Evolutionary conservation across 2,329 filamentous ascomycete genomes (phyloP).

Genomic region (Pseudogymnoascus destructans): DNA sequence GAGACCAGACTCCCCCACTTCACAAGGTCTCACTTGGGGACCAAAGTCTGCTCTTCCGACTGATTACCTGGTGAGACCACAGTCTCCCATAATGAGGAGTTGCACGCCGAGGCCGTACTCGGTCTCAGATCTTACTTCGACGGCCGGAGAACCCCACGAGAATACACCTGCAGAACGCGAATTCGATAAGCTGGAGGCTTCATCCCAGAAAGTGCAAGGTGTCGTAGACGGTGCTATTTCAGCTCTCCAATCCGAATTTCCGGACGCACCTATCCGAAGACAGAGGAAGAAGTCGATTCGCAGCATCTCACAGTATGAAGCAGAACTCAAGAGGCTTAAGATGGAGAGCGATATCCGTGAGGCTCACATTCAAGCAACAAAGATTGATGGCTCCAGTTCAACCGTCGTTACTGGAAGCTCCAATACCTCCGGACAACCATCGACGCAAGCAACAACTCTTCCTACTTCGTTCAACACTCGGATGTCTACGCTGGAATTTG

Average conservation of each 20-base stretch:
- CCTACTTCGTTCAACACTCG: neutral
- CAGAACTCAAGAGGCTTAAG: neutral
- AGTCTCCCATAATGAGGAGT: neutral
- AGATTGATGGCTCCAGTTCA: neutral
- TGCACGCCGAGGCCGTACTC: constrained; percentile 4
- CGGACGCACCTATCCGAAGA: neutral
- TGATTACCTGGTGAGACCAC: neutral
- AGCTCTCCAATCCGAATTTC: neutral
- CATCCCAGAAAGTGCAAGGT: neutral
- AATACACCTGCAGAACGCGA: neutral
- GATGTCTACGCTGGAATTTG: neutral
- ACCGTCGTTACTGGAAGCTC: neutral
- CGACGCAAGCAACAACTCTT: neutral
- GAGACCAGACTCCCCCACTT: neutral
- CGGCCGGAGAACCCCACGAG: neutral
- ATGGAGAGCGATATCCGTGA: neutral
- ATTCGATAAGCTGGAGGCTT: too few relatives aligned
- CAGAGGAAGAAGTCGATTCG: neutral
- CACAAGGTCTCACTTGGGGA: neutral
- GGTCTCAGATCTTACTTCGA: constrained; percentile 5
- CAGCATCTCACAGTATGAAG: neutral
- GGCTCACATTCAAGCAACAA: neutral
- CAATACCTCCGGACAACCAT: neutral
- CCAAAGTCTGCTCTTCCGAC: neutral
- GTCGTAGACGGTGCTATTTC: neutral